Percentiles rank a stretch among this genome's conserved stretches.
These are phyloP conservation scores for Paecilomyces formosus DNA, from an alignment of 2,329 filamentous ascomycete genomes.

Conservation along the genomic window DNA sequence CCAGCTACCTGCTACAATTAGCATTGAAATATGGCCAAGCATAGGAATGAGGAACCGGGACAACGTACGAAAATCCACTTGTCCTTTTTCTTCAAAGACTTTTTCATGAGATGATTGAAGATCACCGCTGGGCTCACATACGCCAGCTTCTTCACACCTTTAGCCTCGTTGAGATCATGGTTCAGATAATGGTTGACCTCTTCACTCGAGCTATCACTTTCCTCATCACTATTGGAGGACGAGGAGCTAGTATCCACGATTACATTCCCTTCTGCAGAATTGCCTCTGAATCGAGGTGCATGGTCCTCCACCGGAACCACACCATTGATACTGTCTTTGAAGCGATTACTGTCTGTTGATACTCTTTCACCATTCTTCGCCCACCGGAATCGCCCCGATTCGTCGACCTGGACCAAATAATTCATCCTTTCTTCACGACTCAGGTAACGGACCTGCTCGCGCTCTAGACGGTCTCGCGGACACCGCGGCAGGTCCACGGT, in stretches of 20 bases:
- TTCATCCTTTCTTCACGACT: slow-evolving; percentile 72
- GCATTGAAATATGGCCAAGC: neutral
- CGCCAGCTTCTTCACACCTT: slow-evolving; percentile 54
- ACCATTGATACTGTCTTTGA: slow-evolving; percentile 71
- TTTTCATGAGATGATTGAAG: slow-evolving; percentile 67
- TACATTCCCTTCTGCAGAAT: slow-evolving; percentile 22
- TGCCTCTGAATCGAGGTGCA: slow-evolving; percentile 45
- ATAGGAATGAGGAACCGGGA: neutral
- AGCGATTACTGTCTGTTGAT: slow-evolving; percentile 62
- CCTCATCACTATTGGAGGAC: slow-evolving; percentile 9
- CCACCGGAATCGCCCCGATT: slow-evolving; percentile 72
- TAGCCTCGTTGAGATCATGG: slow-evolving; percentile 33
- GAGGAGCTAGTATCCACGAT: slow-evolving; percentile 19
- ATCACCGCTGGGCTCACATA: slow-evolving; percentile 66
- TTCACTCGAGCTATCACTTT: slow-evolving; percentile 6
- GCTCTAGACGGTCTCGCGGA: slow-evolving; percentile 65
- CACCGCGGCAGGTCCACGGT: slow-evolving; percentile 63
- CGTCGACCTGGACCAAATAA: slow-evolving; percentile 72
- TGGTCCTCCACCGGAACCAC: slow-evolving; percentile 58
- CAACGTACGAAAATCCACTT: slow-evolving; percentile 77
- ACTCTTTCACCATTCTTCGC: slow-evolving; percentile 73
- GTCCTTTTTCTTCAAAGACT: slow-evolving; percentile 70
- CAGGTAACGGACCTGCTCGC: slow-evolving; percentile 75
- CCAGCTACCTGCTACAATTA: slow-evolving; percentile 6
- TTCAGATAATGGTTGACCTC: slow-evolving; percentile 22